A percentile compares a stretch with the other conserved stretches of the same genome.
These are phyloP conservation scores for Wickerhamiella kazuoi DNA, from an alignment of 805 yeast species.

Conservation along the genomic window DNA sequence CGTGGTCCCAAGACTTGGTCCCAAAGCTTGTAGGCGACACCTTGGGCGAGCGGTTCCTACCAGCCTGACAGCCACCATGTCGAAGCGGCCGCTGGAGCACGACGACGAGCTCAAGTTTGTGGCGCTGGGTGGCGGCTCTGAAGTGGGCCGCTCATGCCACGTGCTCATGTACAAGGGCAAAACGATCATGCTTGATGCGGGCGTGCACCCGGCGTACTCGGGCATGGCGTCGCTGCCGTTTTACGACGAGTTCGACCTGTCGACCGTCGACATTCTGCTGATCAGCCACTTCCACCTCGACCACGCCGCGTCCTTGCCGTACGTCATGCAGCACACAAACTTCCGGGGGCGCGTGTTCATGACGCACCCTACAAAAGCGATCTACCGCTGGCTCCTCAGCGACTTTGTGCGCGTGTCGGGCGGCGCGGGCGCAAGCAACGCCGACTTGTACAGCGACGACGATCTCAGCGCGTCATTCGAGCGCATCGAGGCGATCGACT, in stretches of 20 bases:
- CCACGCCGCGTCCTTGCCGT: slow-evolving; percentile 95
- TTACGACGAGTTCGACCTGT: slow-evolving; percentile 84
- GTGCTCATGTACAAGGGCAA: slow-evolving; percentile 82
- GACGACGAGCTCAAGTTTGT: slow-evolving; percentile 44
- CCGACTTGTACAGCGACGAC: slow-evolving; percentile 64
- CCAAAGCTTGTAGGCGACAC: too few relatives aligned
- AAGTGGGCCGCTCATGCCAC: slow-evolving; percentile 94
- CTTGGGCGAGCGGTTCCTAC: neutral
- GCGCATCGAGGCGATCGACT: slow-evolving; percentile 81
- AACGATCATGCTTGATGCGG: slow-evolving; percentile 93
- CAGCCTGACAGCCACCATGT: neutral
- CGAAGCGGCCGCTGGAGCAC: slow-evolving; percentile 6
- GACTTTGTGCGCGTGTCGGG: slow-evolving; percentile 87
- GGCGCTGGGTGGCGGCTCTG: slow-evolving; percentile 95
- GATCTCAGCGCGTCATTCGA: slow-evolving; percentile 80
- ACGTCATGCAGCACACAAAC: slow-evolving; percentile 91
- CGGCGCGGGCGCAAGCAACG: slow-evolving; percentile 15
- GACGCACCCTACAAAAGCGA: slow-evolving; percentile 99
- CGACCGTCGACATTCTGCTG: slow-evolving; percentile 67
- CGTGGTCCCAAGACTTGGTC: too few relatives aligned
- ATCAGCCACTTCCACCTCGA: slow-evolving; percentile 94
- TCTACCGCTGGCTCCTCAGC: slow-evolving; percentile 82
- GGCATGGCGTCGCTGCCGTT: slow-evolving; percentile 88
- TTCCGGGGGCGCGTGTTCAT: slow-evolving; percentile 92
- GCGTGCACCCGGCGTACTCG: slow-evolving; percentile 87